phyloP scores from a whole-genome alignment of 345 rosid genomes.

The Moricandia arvensis region DNA sequence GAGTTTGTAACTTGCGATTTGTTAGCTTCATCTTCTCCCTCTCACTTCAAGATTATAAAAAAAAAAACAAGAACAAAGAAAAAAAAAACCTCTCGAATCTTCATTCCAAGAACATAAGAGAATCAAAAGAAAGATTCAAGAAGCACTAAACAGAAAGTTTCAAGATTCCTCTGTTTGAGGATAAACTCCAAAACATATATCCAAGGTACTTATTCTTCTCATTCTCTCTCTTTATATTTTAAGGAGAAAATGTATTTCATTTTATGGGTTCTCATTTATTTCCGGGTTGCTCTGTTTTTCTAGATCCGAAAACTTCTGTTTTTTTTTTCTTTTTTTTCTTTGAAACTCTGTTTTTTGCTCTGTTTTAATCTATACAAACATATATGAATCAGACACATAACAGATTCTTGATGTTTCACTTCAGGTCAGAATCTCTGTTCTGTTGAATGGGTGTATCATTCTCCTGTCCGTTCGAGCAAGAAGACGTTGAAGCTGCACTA shows the following conservation, averaged over 20 bases:
- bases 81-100: not conserved
- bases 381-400: conserved; percentile 36
- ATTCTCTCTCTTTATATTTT: not conserved
- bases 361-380: too few species aligned
- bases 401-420: conserved; percentile 26
- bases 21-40: conserved; percentile 10
- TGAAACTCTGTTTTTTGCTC: not conserved
- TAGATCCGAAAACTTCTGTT: conserved; percentile 36
- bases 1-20: conserved; percentile 32
- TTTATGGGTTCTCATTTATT: not conserved
- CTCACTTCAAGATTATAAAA: not conserved
- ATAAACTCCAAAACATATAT: conserved; percentile 22
- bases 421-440: conserved; percentile 30
- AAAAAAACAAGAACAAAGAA: not conserved
- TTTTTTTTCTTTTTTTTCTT: not conserved
- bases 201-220: conserved; percentile 48
- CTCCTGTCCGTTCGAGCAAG: conserved; percentile 60
- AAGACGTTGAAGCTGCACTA: conserved; percentile 57
- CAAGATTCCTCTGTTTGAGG: conserved; percentile 19
- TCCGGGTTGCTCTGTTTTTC: conserved; percentile 22
- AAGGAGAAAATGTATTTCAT: not conserved
- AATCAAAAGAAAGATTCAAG: conserved; percentile 21
- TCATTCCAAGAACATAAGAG: not conserved
- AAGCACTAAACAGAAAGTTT: not conserved
- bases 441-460: conserved; percentile 64